These are phyloP conservation scores for Thelephora terrestris DNA, from an alignment of 1,284 basidiomycete species.

Conservation along the genomic window DNA sequence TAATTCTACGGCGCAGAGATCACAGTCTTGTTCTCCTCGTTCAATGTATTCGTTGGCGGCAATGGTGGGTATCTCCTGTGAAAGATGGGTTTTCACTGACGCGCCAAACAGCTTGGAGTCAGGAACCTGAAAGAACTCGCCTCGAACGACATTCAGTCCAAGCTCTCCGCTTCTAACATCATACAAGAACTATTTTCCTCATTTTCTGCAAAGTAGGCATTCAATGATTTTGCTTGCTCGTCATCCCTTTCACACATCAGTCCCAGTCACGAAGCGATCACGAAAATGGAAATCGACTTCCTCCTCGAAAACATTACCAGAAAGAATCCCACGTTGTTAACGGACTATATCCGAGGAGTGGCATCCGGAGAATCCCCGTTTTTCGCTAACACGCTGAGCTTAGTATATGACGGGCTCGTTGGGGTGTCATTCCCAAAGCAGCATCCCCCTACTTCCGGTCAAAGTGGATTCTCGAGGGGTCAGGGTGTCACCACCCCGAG, in stretches of 20 bases:
- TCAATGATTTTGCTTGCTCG: neutral
- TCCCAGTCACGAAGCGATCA: slow-evolving; percentile 1
- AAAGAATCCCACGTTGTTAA: no score
- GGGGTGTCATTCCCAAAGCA: no score
- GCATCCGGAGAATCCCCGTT: no score
- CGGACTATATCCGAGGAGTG: no score
- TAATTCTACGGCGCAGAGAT: neutral
- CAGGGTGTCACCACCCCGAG: no score
- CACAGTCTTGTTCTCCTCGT: slow-evolving; percentile 11
- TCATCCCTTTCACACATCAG: neutral
- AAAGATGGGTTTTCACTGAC: no score
- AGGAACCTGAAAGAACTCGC: slow-evolving; percentile 8
- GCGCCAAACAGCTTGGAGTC: slow-evolving; percentile 9
- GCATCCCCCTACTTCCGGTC: no score
- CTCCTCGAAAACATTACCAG: no score
- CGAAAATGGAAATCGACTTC: slow-evolving; percentile 2
- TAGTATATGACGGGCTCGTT: no score
- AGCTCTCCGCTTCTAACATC: slow-evolving; percentile 11
- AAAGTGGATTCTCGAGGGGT: no score
- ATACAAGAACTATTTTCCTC: slow-evolving; percentile 13
- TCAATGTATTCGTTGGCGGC: slow-evolving; percentile 11
- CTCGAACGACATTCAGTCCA: slow-evolving; percentile 6
- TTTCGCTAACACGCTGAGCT: no score
- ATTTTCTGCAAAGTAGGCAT: slow-evolving; percentile 9
- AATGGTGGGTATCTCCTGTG: slow-evolving; percentile 1